phyloP scores from a whole-genome alignment of 2,329 filamentous ascomycete genomes.

The Stachybotrys elegans region DNA sequence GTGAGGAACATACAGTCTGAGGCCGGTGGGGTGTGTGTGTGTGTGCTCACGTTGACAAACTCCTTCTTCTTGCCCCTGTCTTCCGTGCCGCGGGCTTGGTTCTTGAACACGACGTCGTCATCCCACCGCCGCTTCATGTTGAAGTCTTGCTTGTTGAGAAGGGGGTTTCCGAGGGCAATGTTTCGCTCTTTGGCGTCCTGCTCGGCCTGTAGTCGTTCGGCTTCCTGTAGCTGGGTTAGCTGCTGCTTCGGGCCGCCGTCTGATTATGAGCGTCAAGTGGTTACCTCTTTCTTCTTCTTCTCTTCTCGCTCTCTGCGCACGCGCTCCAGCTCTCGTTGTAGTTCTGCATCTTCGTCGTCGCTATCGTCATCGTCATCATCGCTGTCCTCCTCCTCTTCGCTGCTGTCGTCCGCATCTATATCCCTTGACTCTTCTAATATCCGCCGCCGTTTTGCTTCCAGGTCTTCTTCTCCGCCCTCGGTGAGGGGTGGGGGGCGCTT shows the following conservation, averaged over 20 bases:
- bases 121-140: constrained; percentile 93
- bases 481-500: constrained; percentile 52
- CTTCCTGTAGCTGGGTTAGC: constrained; percentile 50
- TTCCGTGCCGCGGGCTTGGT: constrained; percentile 92
- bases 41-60: constrained; percentile 79
- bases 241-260: no score
- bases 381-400: constrained; percentile 52
- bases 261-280: background rate
- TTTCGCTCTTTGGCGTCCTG: constrained; percentile 80
- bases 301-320: constrained; percentile 71
- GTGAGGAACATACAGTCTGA: background rate
- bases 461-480: constrained; percentile 52
- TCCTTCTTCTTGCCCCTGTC: constrained; percentile 85
- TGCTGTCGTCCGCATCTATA: constrained; percentile 71
- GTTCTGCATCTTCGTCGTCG: constrained; percentile 65
- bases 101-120: constrained; percentile 98
- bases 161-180: constrained; percentile 86
- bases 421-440: constrained; percentile 85
- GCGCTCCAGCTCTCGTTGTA: constrained; percentile 90
- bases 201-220: constrained; percentile 73
- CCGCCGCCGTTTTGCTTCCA: constrained; percentile 76
- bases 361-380: constrained; percentile 40
- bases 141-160: constrained; percentile 85
- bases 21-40: constrained; percentile 3
- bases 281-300: constrained; percentile 33